These are phyloP conservation scores for Calonectria leucothoes DNA, from an alignment of 2,329 filamentous ascomycete species.

Conservation along the genomic window DNA sequence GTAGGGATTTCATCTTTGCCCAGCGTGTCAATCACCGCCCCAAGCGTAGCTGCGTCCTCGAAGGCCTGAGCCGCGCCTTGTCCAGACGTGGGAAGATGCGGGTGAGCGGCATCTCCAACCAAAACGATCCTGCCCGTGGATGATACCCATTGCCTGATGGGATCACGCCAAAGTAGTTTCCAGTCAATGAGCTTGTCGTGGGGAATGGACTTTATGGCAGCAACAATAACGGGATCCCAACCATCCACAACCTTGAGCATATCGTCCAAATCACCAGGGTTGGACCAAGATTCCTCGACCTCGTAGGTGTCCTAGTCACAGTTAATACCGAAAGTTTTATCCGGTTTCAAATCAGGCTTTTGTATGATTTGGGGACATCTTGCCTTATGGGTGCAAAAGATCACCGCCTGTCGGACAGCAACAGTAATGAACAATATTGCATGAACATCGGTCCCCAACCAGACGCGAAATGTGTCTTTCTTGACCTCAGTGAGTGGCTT, in stretches of 20 bases:
- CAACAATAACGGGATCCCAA: neutral
- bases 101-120: slow-evolving; percentile 2
- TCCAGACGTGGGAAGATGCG: neutral
- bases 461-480: neutral
- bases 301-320: neutral
- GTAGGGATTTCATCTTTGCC: neutral
- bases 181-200: slow-evolving; percentile 6
- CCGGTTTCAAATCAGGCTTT: neutral
- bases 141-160: slow-evolving; percentile 11
- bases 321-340: neutral
- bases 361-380: neutral
- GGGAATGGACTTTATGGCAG: neutral
- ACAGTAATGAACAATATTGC: neutral
- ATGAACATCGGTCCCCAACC: neutral
- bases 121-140: neutral
- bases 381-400: slow-evolving; percentile 7
- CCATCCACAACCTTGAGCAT: neutral
- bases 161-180: slow-evolving; percentile 11
- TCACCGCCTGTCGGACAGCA: neutral
- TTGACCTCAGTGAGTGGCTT: neutral
- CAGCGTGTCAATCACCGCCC: neutral
- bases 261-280: slow-evolving; percentile 1
- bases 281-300: slow-evolving; percentile 6
- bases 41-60: slow-evolving; percentile 10
- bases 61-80: slow-evolving; percentile 12